Conservation (phyloP, 2,329 filamentous ascomycete species). For the Aspergillus pseudonomiae region DNA sequence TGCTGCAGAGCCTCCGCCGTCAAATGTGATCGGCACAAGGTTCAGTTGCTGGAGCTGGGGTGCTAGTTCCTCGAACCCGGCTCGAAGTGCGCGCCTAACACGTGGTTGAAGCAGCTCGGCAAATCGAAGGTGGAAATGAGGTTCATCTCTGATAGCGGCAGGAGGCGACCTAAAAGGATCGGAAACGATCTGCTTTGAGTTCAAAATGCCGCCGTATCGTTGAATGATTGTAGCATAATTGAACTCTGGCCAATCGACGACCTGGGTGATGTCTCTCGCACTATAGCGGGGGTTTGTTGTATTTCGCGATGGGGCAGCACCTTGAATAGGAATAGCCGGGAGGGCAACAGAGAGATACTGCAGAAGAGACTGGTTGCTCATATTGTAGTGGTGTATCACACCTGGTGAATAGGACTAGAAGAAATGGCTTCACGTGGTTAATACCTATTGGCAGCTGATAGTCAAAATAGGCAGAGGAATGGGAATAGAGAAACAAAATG, state of each 20-base stretch:
- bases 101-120: slow-evolving; percentile 8
- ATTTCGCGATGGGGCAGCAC: slow-evolving; percentile 6
- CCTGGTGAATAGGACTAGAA: too few relatives aligned
- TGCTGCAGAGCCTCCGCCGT: slow-evolving; percentile 9
- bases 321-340: slow-evolving; percentile 13
- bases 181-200: slow-evolving; percentile 13
- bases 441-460: too few relatives aligned
- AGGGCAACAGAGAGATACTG: slow-evolving; percentile 16
- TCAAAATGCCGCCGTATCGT: slow-evolving; percentile 13
- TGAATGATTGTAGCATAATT: slow-evolving; percentile 16
- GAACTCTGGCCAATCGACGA: slow-evolving; percentile 20
- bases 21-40: slow-evolving; percentile 10
- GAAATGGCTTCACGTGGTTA: too few relatives aligned
- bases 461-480: too few relatives aligned
- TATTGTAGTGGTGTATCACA: background rate
- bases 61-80: slow-evolving; percentile 13
- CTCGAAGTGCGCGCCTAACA: slow-evolving; percentile 15
- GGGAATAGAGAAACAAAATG: too few relatives aligned
- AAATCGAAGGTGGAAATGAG: slow-evolving; percentile 15
- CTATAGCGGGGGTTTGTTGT: slow-evolving; percentile 15
- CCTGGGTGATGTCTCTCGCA: slow-evolving; percentile 13
- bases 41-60: slow-evolving; percentile 3
- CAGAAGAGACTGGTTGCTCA: slow-evolving; percentile 16
- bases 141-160: slow-evolving; percentile 15
- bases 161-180: slow-evolving; percentile 18